Percentiles rank a stretch among this genome's conserved stretches.
These are phyloP conservation scores for Leersia perrieri DNA, from an alignment of 176 grass and related monocot genomes.

Conservation along the genomic window DNA sequence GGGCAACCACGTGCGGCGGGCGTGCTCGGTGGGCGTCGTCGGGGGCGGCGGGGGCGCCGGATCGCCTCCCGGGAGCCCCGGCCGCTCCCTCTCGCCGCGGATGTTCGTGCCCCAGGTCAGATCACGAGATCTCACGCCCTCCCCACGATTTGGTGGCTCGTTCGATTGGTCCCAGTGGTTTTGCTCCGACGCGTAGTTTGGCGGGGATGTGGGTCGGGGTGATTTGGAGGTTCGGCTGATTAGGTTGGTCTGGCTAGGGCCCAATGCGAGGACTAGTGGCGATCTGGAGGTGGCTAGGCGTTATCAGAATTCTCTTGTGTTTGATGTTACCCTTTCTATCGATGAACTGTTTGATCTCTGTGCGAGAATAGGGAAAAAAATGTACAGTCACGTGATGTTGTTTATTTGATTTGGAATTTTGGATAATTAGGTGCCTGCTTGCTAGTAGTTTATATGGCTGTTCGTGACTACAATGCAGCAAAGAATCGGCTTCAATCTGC, in stretches of 20 bases:
- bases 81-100: constrained; percentile 83
- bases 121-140: constrained; percentile 40
- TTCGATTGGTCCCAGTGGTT: constrained; percentile 13
- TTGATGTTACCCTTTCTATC: neutral
- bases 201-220: constrained; percentile 24
- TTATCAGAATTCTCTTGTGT: constrained; percentile 15
- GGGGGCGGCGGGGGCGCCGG: constrained; percentile 2
- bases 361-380: neutral
- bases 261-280: constrained; percentile 27
- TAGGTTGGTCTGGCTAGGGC: constrained; percentile 5
- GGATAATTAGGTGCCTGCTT: neutral
- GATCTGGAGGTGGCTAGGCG: constrained; percentile 29
- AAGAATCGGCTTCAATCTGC: neutral
- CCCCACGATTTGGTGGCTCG: constrained; percentile 19
- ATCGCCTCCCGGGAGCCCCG: constrained; percentile 72
- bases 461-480: neutral
- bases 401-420: constrained; percentile 16
- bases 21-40: constrained; percentile 43
- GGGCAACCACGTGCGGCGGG: constrained; percentile 33
- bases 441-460: neutral
- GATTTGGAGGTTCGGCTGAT: constrained; percentile 17
- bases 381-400: neutral
- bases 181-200: constrained; percentile 17
- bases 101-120: constrained; percentile 97
- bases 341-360: neutral